Evolutionary conservation across 83 land plant genomes (phyloP), one percentile per base, ranked within the genome.

Genomic region (Diphasiastrum complanatum): DNA sequence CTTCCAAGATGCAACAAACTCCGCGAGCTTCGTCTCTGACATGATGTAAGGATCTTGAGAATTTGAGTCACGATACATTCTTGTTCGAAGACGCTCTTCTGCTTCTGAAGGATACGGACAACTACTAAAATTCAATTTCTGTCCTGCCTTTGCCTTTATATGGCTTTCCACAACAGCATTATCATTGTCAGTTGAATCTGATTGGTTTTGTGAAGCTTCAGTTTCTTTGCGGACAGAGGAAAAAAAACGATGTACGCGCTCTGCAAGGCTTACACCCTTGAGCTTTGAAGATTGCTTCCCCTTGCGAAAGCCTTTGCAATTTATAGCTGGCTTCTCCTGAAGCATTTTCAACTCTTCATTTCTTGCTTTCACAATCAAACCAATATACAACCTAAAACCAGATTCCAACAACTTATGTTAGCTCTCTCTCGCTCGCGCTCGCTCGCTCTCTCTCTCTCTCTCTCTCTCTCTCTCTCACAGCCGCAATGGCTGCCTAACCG

Each of bases 61-160:
- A 28, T 48, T 49, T 58, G 57, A 45, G 19, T 3, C 27, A 29
- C 31, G 31, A 65, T 3, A 10, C 8, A 51, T 23, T 16, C 75
- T 66, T 30, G 80, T 68, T 19, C 83, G 78, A 10, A 40, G 34
- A 56, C 58, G 50, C 63, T 81, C 85, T 58, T 85, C 89, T 60
- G 62, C 73, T 57, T 40, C 75, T 31, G 83, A 85, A 32, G 88
- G 88, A 55, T 84, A 81, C 45, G 88, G 88, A 60, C 85, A 79
- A 45, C 72, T 81, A 63, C 67, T 79, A 34, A 38, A 38, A 38
- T 38, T n/a, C n/a, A n/a, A n/a, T n/a, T n/a, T n/a, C 43, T 38
- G 43, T 38, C 43, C 14, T 38, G 12, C 14, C 43, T 38, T 8
- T 38, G 58, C 66, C 33, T 71, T 60, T 8, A 60, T 35, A 12